Conservation (phyloP, 441 rosid species). For the Pelargonium fulgidum region DNA sequence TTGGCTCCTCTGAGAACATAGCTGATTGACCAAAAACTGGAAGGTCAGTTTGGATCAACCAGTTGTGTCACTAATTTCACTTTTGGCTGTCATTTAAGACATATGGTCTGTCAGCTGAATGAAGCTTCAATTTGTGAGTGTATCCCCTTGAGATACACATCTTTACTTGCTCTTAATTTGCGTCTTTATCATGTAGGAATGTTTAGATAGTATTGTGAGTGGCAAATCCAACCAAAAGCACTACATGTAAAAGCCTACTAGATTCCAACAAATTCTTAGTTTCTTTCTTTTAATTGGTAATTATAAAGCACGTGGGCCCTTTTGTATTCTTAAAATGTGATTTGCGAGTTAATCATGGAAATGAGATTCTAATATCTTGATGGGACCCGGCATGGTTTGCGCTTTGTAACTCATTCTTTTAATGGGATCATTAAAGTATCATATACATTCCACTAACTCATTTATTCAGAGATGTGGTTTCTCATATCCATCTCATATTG, state of each 20-base stretch:
- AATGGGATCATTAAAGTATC: not conserved
- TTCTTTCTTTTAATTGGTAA: not conserved
- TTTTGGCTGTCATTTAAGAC: not conserved
- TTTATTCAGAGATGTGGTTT: not conserved
- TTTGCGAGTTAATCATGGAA: not conserved
- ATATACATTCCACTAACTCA: not conserved
- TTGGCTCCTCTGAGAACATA: not conserved
- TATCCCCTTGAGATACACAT: not conserved
- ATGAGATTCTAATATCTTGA: not conserved
- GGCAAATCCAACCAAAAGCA: not conserved
- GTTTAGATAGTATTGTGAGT: conserved; percentile 1
- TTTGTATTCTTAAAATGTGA: not conserved
- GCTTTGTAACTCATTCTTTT: not conserved
- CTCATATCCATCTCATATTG: not conserved
- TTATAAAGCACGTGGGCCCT: not conserved
- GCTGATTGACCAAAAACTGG: conserved; percentile 2
- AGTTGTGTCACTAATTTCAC: not conserved
- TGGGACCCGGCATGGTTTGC: not conserved
- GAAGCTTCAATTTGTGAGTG: not conserved
- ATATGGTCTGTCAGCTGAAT: not conserved
- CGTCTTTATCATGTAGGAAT: not conserved
- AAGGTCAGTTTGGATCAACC: not conserved
- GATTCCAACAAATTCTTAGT: conserved; percentile 4
- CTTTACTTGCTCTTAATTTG: not conserved
- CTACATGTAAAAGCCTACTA: not conserved